Base-by-base conservation (phyloP, 1,284 basidiomycete genomes). In the Xerocomus minutiporus region DNA sequence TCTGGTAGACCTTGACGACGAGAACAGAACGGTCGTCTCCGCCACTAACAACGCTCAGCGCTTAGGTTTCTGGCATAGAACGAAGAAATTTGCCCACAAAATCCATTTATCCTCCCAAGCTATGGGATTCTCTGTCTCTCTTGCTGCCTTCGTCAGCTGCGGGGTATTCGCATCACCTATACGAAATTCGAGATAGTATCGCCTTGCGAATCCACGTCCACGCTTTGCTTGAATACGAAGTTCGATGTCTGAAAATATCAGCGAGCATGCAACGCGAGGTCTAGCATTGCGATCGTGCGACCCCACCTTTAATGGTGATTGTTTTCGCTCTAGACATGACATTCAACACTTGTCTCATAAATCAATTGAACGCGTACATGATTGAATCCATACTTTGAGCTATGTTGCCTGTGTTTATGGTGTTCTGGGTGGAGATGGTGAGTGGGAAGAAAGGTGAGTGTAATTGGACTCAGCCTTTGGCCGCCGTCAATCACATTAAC, bases 71-170 rank as follows among this genome's bases (percentile, higher is more conserved):
- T 36, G 3, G 11, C 0, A 3, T 1, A 8, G 36, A 25, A 1
- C 5, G 0, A 36, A 1, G 5, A 11, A 12, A 35, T n/a, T 8
- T 35, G 44, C 57, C 0, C 20, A 58, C 57, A 58, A 60, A 43
- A 42, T 41, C 5, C 48, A 35, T 0, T n/a, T 17, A 0, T 51
- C 41, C 3, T 35, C 7, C 55, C 54, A 59, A n/a, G 31, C 42
- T 0, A 20, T n/a, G 2, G 13, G 1, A 47, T 44, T 51, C 2
- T 34, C 25, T 13, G 2, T 26, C 13, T 45, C 46, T 9, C 43
- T 51, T 5, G 11, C n/a, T 1, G 0, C 11, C 3, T 26, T 49
- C 9, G 57, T 57, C 8, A 11, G 20, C 20, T 7, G 20, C 4
- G 7, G 0, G n/a, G 4, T 26, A 26, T 26, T 35, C 3, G 15